These are phyloP conservation scores for Solanum hybrid DNA, from an alignment of 305 asterid species.

Conservation along the genomic window DNA sequence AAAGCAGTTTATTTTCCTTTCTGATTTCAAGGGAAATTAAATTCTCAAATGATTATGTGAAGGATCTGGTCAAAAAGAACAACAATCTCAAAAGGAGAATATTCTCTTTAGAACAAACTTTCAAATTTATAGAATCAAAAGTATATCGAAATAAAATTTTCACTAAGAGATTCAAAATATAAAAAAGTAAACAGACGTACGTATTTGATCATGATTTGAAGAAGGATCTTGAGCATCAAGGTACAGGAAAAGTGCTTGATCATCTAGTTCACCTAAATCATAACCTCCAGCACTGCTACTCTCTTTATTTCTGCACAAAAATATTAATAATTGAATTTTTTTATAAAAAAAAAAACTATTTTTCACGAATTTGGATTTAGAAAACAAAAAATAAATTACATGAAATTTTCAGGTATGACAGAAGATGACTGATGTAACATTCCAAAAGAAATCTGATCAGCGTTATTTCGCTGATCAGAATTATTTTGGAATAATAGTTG, in stretches of 20 bases:
- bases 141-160: accelerated
- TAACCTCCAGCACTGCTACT: slow-evolving; percentile 13
- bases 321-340: neutral
- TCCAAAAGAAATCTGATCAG: slow-evolving; percentile 56
- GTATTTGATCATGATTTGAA: slow-evolving; percentile 21
- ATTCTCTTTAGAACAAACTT: neutral
- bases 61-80: neutral
- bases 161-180: neutral
- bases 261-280: slow-evolving; percentile 36
- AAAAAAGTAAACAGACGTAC: neutral
- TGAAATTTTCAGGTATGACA: slow-evolving; percentile 23
- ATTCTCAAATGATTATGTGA: neutral
- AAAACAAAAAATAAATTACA: slow-evolving; percentile 19
- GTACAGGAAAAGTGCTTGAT: slow-evolving; percentile 31
- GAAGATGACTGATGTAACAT: slow-evolving; percentile 46
- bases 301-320: slow-evolving; percentile 21
- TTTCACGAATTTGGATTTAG: neutral
- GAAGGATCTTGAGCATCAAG: slow-evolving; percentile 30
- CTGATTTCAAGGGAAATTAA: neutral
- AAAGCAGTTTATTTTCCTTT: neutral
- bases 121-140: neutral
- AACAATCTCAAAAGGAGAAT: neutral
- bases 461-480: neutral
- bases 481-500: neutral
- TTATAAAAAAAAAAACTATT: neutral